These are phyloP conservation scores for Mallotus japonicus DNA, from an alignment of 441 rosid genomes.

Conservation along the genomic window DNA sequence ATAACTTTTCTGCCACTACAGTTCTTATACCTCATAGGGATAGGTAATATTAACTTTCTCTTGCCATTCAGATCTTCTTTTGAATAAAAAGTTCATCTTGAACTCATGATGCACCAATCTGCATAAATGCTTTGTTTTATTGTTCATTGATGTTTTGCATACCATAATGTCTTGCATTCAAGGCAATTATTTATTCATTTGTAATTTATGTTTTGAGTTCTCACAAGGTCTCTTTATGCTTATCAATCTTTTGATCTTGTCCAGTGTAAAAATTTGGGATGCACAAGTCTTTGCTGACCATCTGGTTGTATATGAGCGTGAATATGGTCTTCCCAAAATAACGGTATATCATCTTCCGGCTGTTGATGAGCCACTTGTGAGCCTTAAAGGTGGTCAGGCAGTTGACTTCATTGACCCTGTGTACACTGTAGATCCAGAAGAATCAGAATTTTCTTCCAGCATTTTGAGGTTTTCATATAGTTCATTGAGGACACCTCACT, in stretches of 20 bases:
- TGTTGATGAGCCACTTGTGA: conserved; percentile 55
- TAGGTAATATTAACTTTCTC: conserved; percentile 44
- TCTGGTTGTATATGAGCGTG: conserved; percentile 75
- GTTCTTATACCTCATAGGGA: conserved; percentile 78
- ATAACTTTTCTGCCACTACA: conserved; percentile 51
- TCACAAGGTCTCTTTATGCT: conserved; percentile 1
- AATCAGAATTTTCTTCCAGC: conserved; percentile 56
- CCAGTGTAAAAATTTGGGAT: conserved; percentile 76
- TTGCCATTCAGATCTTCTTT: not conserved
- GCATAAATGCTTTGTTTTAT: not conserved
- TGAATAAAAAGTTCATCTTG: not conserved
- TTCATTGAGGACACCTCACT: conserved; percentile 77
- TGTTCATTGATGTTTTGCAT: not conserved
- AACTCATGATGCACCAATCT: not conserved
- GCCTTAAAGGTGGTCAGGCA: conserved; percentile 54
- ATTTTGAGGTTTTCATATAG: conserved; percentile 76
- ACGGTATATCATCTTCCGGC: conserved; percentile 62
- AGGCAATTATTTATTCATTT: not conserved
- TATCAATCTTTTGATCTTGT: conserved; percentile 14
- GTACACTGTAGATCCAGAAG: conserved; percentile 49
- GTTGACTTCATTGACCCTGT: conserved; percentile 78
- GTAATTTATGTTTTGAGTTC: not conserved
- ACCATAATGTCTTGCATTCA: not conserved
- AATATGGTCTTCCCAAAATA: conserved; percentile 64
- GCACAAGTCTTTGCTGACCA: conserved; percentile 68